A percentile compares a stretch with the other conserved stretches of the same genome.
phyloP scores from a whole-genome alignment of 345 rosid genomes.

The Eucalyptus pauciflora region DNA sequence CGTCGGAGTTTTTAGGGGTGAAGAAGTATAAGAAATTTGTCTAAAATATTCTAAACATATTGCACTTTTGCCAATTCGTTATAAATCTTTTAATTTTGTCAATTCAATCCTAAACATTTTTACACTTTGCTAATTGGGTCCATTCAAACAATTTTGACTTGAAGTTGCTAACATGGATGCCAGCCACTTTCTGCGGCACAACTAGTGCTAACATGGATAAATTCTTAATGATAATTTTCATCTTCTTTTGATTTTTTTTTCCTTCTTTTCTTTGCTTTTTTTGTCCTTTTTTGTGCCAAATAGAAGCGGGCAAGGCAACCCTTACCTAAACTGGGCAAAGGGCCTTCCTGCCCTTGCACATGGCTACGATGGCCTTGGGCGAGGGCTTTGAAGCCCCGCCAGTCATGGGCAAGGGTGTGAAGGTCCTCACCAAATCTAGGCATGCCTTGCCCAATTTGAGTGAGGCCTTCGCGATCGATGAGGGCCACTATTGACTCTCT shows the following conservation, averaged over 20 bases:
- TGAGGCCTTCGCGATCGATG: accelerated
- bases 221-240: too few species aligned
- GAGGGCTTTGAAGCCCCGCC: accelerated
- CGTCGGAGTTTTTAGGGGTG: not conserved
- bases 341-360: not conserved
- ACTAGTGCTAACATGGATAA: too few species aligned
- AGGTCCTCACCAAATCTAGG: not conserved
- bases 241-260: too few species aligned
- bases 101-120: too few species aligned
- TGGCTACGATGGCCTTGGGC: not conserved
- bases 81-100: accelerated
- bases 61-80: not conserved
- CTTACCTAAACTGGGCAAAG: not conserved
- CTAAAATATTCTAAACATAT: too few species aligned
- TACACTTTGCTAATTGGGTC: too few species aligned
- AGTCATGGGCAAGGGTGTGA: not conserved
- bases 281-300: not conserved
- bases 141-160: too few species aligned
- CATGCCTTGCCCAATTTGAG: accelerated
- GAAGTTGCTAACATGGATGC: too few species aligned
- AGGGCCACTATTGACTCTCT: not conserved
- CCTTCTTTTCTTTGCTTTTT: too few species aligned
- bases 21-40: not conserved
- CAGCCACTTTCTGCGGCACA: accelerated
- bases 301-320: accelerated